Base-by-base conservation (phyloP, 2,329 filamentous ascomycete species). In the Microdochium paspali region DNA sequence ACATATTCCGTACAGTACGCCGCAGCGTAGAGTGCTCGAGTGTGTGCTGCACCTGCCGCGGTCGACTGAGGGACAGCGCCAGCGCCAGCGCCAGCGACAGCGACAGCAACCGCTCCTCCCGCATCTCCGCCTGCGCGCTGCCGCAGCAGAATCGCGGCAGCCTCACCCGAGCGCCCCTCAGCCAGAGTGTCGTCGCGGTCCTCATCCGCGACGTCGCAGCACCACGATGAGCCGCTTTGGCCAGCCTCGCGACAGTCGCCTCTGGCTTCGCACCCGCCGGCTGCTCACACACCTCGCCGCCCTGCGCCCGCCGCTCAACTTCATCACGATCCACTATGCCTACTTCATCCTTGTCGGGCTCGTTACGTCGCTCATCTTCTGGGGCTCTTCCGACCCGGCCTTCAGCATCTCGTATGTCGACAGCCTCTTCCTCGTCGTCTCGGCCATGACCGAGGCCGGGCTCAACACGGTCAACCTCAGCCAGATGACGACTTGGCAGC, bases 381-480 rank as follows among this genome's bases (percentile, higher is more conserved):
- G 72, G 71, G 71, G 68, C 15, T 69, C 73, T 0, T 77, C 78
- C 0, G 70, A 69, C 4, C 73, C 77, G 9, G 58, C 62, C 18
- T 58, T 65, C 26, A 76, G 68, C 51, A 71, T 86, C 49, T 65
- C 66, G 39, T 87, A 83, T 63, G 71, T 72, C 20, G 81, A 87
- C 60, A 72, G 78, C 15, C 64, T 87, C 6, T 87, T 85, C 57
- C 61, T 86, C 24, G 74, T 76, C 46, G 70, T 80, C 39, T 82
- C 76, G 50, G 81, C 82, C 40, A 84, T 86, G 73, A 85, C 82
- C 2, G 71, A 80, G 50, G 76, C 82, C 9, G 84, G 83, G 2
- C 66, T 85, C 26, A 84, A 64, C 18, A 85, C 81, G 9, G 76
- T 81, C 53, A 79, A 83, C 56, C 60, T 86, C 12, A 80, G 74